Evolutionary conservation across 768 basidiomycete genomes (phyloP), one percentile per base, ranked within the genome.

Genomic region (Guyanaporus albipodus): DNA sequence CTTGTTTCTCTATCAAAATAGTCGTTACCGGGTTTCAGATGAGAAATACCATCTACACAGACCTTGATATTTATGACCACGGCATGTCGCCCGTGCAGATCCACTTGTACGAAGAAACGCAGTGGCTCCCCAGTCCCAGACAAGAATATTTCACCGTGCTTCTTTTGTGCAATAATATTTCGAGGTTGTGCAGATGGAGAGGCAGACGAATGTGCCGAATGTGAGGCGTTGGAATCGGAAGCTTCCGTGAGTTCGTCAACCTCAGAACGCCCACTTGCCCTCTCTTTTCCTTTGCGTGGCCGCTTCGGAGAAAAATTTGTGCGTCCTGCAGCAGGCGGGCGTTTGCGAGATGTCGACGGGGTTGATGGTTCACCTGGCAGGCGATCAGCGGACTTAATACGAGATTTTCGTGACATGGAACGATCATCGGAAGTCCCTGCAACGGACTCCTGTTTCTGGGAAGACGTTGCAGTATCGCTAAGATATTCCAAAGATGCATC

Each of bases 41-140:
- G 21, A 36, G 42, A 35, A 33, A 17, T 27, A 22, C 21, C 11
- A 9, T 19, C 38, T 15, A 15, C 24, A 59, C 70, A 48, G 44
- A 84, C 86, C 77, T 83, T 86, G 60, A 89, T 82, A 8, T 70
- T 65, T 36, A 67, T 67, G 19, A 83, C 73, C 22, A 82, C 58
- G 1, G 68, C 62, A 14, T 69, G 65, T 19, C 85, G 73, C 40
- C 78, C 76, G 35, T 73, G 72, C 1, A 83, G 68, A 53, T 83
- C 83, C n/a, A 87, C 69, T 58, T 85, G 83, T 28, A 87, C 80
- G 53, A 78, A 85, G 53, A 87, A 86, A 11, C 67, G 60, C 37
- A 81, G 55, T 0, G 74, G 67, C 41, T 64, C 56, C 4, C 78
- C 83, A 27, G 66, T 57, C 19, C 62, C 59, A 0, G 65, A 64